Evolutionary conservation across 305 asterid species (phyloP), one percentile per base, ranked within the genome.

Genomic region (Andrographis paniculata): DNA sequence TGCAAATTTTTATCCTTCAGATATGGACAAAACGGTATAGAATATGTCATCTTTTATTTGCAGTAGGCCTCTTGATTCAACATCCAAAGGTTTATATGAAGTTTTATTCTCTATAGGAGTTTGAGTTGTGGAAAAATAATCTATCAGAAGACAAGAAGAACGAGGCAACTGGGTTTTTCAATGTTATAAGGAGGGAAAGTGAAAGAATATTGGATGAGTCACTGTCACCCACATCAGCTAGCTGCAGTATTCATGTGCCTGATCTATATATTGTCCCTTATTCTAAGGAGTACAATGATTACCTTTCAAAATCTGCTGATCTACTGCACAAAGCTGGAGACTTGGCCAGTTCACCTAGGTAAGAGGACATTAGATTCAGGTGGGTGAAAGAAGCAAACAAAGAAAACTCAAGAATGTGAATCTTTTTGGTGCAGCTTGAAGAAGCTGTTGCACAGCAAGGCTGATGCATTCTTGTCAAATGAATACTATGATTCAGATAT

Each of bases 401-500:
- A 28, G 31, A n/a, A 22, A 35, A 22, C 45, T 12, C 28, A 51
- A 31, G 45, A 28, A 21, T 31, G n/a, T 46, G 52, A 42, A 48
- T 65, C 30, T 60, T 63, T 22, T 48, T 78, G 62, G 56, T 74
- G 67, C 87, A 91, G 99, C 66, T 80, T 91, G 72, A 80, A 75
- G 88, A 80, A 71, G 65, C 76, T 91, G 48, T 78, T 91, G 76
- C 88, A 78, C 56, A 64, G 86, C 66, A 91, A 78, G 83, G 96
- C 95, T 45, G 83, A 73, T 45, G 86, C 96, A 28, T 86, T 91
- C 68, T 83, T 80, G 49, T 91, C 95, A 42, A 86, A 86, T 77
- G 94, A 91, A 42, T 91, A 91, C 69, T 83, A 83, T 61, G 95
- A 83, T 62, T 91, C 96, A 44, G 96, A 91, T 73, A 79, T 91